phyloP scores from a whole-genome alignment of 228 moss, liverwort and hornwort species.

The Sphagnum fallax region DNA sequence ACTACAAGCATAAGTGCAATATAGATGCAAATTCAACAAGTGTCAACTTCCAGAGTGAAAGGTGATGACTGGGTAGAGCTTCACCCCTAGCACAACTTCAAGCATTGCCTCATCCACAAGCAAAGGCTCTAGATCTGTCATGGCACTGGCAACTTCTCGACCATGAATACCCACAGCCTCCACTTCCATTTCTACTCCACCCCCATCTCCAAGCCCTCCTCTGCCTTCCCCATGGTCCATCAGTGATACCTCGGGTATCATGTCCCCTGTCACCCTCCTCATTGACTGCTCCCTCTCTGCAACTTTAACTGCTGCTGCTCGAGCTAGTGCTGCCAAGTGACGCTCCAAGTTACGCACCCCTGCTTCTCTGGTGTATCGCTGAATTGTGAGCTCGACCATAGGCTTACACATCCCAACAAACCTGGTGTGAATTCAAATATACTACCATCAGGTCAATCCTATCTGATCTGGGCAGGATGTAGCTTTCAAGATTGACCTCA shows the following conservation, averaged over 20 bases:
- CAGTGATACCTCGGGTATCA: constrained; percentile 19
- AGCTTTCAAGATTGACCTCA: neutral
- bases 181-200: constrained; percentile 43
- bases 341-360: constrained; percentile 52
- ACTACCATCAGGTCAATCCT: neutral
- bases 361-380: constrained; percentile 59
- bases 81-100: constrained; percentile 45
- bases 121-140: constrained; percentile 30
- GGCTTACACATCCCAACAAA: constrained; percentile 5
- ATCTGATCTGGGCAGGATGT: neutral
- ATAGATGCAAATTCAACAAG: too few species aligned
- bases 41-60: too few species aligned
- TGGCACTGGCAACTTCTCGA: constrained; percentile 6
- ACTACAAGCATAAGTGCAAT: too few species aligned
- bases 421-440: neutral
- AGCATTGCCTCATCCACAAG: constrained; percentile 46
- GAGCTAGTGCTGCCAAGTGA: constrained; percentile 50
- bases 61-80: neutral
- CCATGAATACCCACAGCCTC: constrained; percentile 23
- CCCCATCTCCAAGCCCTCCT: constrained; percentile 24
- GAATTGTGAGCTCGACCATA: constrained; percentile 48
- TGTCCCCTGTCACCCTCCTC: constrained; percentile 12
- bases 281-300: constrained; percentile 36
- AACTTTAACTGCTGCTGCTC: constrained; percentile 60
- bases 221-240: constrained; percentile 34